These are phyloP conservation scores for Penicillium glabrum DNA, from an alignment of 2,329 filamentous ascomycete species.

Conservation along the genomic window DNA sequence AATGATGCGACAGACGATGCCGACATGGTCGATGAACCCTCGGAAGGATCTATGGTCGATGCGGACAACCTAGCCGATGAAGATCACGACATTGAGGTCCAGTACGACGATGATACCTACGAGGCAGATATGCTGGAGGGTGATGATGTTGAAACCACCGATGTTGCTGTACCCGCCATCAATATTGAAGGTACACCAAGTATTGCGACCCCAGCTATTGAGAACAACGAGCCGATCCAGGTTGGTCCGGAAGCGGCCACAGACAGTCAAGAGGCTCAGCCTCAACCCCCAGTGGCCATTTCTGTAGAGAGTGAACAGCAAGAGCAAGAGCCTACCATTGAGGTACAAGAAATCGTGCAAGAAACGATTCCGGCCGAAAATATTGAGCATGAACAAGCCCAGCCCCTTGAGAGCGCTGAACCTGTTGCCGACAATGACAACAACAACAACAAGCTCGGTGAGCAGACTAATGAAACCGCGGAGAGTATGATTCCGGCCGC, in stretches of 20 bases:
- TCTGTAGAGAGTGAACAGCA: neutral
- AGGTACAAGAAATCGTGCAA: neutral
- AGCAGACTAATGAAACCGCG: conserved; percentile 23
- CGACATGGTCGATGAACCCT: conserved; percentile 49
- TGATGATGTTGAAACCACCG: conserved; percentile 37
- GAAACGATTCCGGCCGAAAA: neutral
- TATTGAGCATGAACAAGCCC: neutral
- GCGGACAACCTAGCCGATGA: conserved; percentile 29
- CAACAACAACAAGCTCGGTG: neutral
- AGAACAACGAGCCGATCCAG: conserved; percentile 7
- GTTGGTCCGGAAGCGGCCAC: conserved; percentile 3
- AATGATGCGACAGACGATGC: conserved; percentile 40
- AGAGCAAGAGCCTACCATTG: neutral
- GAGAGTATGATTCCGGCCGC: neutral
- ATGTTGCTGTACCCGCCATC: conserved; percentile 28
- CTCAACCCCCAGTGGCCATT: neutral
- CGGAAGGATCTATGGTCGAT: conserved; percentile 41
- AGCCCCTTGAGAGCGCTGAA: neutral
- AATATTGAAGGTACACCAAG: conserved; percentile 12
- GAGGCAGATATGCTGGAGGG: conserved; percentile 44
- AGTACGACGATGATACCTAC: conserved; percentile 32
- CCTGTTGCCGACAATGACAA: neutral
- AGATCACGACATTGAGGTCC: conserved; percentile 30
- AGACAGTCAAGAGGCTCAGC: neutral
- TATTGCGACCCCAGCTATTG: neutral